Base-by-base conservation (phyloP, 371 early-diverging fungal species). In the Thermomucor indicae-seudaticae region DNA sequence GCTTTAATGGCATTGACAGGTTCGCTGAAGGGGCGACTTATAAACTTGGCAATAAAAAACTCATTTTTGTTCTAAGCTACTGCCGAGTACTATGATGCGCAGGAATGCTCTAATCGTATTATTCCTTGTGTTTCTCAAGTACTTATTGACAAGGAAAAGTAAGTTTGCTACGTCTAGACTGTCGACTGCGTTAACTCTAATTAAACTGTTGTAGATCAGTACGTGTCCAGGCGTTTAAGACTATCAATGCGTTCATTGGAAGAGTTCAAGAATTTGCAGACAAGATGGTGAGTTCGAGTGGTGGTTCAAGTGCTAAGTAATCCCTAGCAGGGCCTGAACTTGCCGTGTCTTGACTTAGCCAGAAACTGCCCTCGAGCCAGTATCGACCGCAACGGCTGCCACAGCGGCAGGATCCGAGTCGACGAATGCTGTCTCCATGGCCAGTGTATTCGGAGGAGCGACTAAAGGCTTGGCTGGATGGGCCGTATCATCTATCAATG, bases 61-160 rank as follows among this genome's bases (percentile, higher is more conserved):
- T 27, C 14, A 47, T 42, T 20, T 40, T 37, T 30, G 22, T 10
- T 6, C 17, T 42, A 58, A 72, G 93, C 93, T 1, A 92, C 92
- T 0, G 62, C 67, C 5, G 81, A 88, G 2, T 80, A 68, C 39
- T 90, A 87, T 57, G 83, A 86, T 31, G 72, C 86, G 3, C 62
- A 49, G n/a, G 96, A 95, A 44, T 74, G 89, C 24, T 76, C 92
- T 12, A 57, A 70, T 11, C 71, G 78, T 22, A 70, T 95, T 43
- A 55, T 97, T 17, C 97, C 97, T 8, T 64, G 78, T 37, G 67
- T 93, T 4, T 79, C 87, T n/a, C 58, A 72, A 6, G 64, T 86
- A 6, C 71, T 95, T 29, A 49, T 97, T 5, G 96, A 97, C 57
- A 83, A 87, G 17, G 96, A 96, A 67, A 89, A 85, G 86, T 83